These are phyloP conservation scores for Telfairia occidentalis DNA, from an alignment of 331 rosid genomes.

Conservation along the genomic window DNA sequence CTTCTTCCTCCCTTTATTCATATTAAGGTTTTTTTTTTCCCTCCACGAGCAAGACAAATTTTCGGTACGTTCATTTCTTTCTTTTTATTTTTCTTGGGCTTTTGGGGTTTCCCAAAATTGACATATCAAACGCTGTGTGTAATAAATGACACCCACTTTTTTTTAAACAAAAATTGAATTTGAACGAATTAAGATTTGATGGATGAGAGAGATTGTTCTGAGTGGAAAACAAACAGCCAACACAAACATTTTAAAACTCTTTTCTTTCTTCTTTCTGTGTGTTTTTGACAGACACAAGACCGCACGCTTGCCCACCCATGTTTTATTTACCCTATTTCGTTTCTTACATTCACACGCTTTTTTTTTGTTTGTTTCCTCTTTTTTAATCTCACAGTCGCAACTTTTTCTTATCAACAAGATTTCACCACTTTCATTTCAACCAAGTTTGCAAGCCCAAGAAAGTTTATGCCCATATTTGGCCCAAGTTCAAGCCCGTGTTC, in stretches of 20 bases:
- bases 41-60: neutral
- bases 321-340: neutral
- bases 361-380: no score
- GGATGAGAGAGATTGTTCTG: no score
- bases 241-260: no score
- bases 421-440: no score
- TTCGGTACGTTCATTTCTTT: neutral
- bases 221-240: no score
- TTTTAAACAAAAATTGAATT: neutral
- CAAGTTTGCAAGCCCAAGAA: no score
- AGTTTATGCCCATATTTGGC: no score
- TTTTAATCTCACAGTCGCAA: no score
- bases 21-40: neutral
- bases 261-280: no score
- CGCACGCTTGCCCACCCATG: neutral
- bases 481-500: no score
- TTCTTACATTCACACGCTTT: no score
- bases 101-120: neutral
- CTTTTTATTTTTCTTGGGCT: neutral
- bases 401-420: no score
- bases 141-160: neutral
- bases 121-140: neutral
- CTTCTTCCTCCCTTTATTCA: neutral
- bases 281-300: neutral
- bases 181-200: neutral